Conservation (phyloP, 176 grass and related monocot species). For the Thalia dealbata region DNA sequence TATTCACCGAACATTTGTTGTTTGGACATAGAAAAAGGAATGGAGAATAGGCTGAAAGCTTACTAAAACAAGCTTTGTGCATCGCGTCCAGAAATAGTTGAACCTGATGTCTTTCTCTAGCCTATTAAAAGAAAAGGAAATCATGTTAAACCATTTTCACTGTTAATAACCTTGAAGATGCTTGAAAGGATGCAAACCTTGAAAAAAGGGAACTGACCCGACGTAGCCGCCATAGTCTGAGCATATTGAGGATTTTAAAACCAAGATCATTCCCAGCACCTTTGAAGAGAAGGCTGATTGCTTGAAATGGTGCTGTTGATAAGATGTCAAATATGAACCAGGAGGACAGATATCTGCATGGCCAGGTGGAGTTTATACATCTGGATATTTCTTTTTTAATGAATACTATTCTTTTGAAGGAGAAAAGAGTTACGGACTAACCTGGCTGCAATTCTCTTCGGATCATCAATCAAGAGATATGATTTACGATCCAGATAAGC, state of each 20-base stretch:
- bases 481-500: conserved; percentile 71
- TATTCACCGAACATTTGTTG: neutral
- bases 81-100: conserved; percentile 78
- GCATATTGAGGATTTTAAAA: conserved; percentile 7
- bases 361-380: neutral
- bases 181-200: conserved; percentile 41
- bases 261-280: neutral
- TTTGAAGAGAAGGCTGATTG: conserved; percentile 1
- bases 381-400: neutral
- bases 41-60: conserved; percentile 24
- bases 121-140: conserved; percentile 34
- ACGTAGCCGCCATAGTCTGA: conserved; percentile 13
- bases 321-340: conserved; percentile 11
- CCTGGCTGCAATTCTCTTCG: conserved; percentile 74
- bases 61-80: conserved; percentile 77
- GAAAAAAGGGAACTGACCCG: conserved; percentile 46
- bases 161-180: conserved; percentile 13
- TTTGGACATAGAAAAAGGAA: conserved; percentile 11
- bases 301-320: conserved; percentile 3
- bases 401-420: neutral
- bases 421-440: conserved; percentile 18
- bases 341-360: conserved; percentile 2
- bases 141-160: conserved; percentile 25
- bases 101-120: conserved; percentile 78
- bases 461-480: conserved; percentile 62